phyloP scores from a whole-genome alignment of 306 rosid species.

The Morella rubra region DNA sequence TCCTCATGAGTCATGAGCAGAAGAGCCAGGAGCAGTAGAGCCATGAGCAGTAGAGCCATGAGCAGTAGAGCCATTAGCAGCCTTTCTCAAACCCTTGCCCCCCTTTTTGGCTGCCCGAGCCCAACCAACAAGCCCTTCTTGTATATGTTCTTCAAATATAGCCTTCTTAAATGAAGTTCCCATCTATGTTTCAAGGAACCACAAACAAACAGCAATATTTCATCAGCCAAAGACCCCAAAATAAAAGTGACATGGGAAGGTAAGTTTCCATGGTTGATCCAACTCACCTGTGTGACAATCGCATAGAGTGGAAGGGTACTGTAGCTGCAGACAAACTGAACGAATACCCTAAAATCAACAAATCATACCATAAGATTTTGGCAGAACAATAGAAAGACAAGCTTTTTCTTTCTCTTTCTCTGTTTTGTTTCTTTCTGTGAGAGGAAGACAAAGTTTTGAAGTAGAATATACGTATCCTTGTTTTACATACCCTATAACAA shows the following conservation, averaged over 20 bases:
- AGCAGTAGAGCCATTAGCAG: constrained; percentile 7
- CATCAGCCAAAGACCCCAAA: not conserved
- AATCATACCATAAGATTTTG: not conserved
- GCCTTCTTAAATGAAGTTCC: constrained; percentile 37
- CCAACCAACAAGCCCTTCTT: constrained; percentile 34
- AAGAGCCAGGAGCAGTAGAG: too few relatives aligned
- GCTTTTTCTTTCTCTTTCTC: too few relatives aligned
- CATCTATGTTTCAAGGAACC: constrained; percentile 26
- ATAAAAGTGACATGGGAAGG: not conserved
- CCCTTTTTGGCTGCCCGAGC: constrained; percentile 25
- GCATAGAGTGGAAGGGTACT: constrained; percentile 41
- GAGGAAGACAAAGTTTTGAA: not conserved
- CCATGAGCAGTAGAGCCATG: not conserved
- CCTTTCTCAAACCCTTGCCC: constrained; percentile 19
- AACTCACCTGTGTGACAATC: constrained; percentile 36
- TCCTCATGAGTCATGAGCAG: too few relatives aligned
- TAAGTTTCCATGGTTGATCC: not conserved
- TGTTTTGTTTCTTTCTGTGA: too few relatives aligned
- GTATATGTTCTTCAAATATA: constrained; percentile 33
- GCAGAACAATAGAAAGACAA: too few relatives aligned
- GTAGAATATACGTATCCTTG: not conserved
- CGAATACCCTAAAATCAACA: constrained; percentile 22
- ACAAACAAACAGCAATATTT: not conserved
- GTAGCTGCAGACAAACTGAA: constrained; percentile 41
- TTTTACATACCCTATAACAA: constrained; percentile 34